These are phyloP conservation scores for Fusarium nematophilum DNA, from an alignment of 2,329 filamentous ascomycete genomes.

Conservation along the genomic window DNA sequence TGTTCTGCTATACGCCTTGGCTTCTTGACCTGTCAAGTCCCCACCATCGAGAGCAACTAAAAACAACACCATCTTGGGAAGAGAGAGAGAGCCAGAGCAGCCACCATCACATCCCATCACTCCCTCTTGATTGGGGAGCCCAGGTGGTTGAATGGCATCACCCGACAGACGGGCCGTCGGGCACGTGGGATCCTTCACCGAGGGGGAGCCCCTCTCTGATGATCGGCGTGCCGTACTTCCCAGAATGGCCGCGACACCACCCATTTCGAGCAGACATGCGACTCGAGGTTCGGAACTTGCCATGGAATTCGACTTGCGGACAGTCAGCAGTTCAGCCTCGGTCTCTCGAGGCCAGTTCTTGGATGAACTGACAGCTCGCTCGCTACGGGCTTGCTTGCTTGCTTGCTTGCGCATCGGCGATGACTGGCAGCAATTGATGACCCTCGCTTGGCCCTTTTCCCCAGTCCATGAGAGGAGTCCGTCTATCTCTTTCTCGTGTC, in stretches of 20 bases:
- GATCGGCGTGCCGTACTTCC: slow-evolving; percentile 33
- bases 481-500: not conserved
- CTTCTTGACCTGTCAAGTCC: slow-evolving; percentile 2
- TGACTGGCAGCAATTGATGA: not conserved
- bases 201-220: slow-evolving; percentile 18
- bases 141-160: slow-evolving; percentile 19
- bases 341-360: slow-evolving; percentile 1
- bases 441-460: not conserved
- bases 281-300: slow-evolving; percentile 7
- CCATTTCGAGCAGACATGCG: slow-evolving; percentile 13
- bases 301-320: slow-evolving; percentile 1
- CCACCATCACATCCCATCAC: slow-evolving; percentile 9
- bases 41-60: slow-evolving; percentile 5
- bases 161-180: slow-evolving; percentile 34
- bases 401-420: not conserved
- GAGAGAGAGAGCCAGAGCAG: too few species aligned
- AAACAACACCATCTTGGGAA: slow-evolving; percentile 24
- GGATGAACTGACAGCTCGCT: not conserved
- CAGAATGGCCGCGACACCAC: slow-evolving; percentile 27
- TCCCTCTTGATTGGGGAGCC: slow-evolving; percentile 24
- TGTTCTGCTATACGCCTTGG: not conserved
- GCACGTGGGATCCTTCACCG: slow-evolving; percentile 39
- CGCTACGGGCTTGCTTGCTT: not conserved
- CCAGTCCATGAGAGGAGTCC: slow-evolving; percentile 9
- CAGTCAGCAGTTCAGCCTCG: slow-evolving; percentile 3